Conservation (phyloP, 257 asterid species). For the Scutellaria minor region DNA sequence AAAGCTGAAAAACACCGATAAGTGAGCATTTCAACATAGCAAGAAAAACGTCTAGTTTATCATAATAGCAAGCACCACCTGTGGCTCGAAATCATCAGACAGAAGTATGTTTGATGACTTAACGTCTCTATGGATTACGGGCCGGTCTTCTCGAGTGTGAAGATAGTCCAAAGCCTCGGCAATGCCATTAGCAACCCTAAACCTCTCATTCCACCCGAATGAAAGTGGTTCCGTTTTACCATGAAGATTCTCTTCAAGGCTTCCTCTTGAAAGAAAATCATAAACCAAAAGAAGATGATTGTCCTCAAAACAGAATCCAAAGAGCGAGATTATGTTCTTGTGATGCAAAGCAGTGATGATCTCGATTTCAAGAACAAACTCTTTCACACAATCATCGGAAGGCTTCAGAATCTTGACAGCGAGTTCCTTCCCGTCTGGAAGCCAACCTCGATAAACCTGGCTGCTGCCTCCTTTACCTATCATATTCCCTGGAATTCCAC, state of each 20-base stretch:
- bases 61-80: conserved; percentile 51
- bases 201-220: conserved; percentile 81
- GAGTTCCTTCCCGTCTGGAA: conserved; percentile 87
- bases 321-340: conserved; percentile 85
- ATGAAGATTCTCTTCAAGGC: conserved; percentile 97
- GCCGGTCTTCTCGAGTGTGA: conserved; percentile 67
- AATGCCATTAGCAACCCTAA: conserved; percentile 82
- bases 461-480: conserved; percentile 98
- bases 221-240: conserved; percentile 62
- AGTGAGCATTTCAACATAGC: conserved; percentile 1
- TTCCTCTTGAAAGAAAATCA: conserved; percentile 87
- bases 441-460: conserved; percentile 80
- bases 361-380: conserved; percentile 87
- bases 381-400: conserved; percentile 70
- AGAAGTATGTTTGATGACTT: conserved; percentile 92
- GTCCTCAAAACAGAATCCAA: conserved; percentile 92
- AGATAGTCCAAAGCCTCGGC: conserved; percentile 96
- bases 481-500: conserved; percentile 60
- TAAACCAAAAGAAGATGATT: conserved; percentile 78
- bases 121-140: conserved; percentile 92
- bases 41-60: conserved; percentile 10
- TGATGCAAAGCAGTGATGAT: conserved; percentile 80
- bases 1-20: conserved; percentile 58
- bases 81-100: conserved; percentile 87
- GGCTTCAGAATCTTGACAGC: conserved; percentile 92